phyloP scores from a whole-genome alignment of 345 rosid species.

The Anacardium occidentale region DNA sequence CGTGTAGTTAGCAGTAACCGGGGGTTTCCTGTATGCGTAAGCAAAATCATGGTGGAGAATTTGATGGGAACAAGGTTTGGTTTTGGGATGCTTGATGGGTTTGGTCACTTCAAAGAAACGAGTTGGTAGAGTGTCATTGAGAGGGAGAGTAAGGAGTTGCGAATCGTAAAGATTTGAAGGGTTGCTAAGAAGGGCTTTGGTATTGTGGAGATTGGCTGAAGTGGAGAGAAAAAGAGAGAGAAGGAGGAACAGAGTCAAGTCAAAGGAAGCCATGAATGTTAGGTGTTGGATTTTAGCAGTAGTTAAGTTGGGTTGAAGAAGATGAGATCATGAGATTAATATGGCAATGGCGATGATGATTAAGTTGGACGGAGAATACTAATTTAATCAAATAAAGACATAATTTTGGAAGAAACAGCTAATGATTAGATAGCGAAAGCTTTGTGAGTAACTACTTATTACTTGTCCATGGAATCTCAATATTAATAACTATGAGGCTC shows the following conservation, averaged over 20 bases:
- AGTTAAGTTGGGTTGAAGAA: neutral
- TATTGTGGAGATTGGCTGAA: slow-evolving; percentile 39
- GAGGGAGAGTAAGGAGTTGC: slow-evolving; percentile 3
- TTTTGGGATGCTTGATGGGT: slow-evolving; percentile 44
- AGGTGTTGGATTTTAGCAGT: neutral
- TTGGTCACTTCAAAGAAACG: slow-evolving; percentile 74
- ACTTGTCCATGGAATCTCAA: too few species aligned
- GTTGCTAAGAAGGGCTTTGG: slow-evolving; percentile 34
- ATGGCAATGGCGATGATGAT: too few species aligned
- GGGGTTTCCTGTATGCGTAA: slow-evolving; percentile 63
- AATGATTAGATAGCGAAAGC: too few species aligned
- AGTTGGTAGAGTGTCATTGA: slow-evolving; percentile 43
- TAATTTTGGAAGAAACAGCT: too few species aligned
- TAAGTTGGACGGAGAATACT: too few species aligned
- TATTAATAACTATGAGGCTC: too few species aligned
- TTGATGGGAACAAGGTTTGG: slow-evolving; percentile 46
- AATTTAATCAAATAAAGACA: too few species aligned
- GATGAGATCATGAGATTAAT: too few species aligned
- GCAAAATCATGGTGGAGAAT: slow-evolving; percentile 74
- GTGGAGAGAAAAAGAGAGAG: slow-evolving; percentile 29
- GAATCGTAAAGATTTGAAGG: slow-evolving; percentile 30
- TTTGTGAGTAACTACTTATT: too few species aligned
- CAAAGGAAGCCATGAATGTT: slow-evolving; percentile 45
- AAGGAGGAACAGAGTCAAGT: slow-evolving; percentile 26
- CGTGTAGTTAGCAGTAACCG: slow-evolving; percentile 63